Base-by-base conservation (phyloP, 1,284 basidiomycete species). In the Malassezia globosa region DNA sequence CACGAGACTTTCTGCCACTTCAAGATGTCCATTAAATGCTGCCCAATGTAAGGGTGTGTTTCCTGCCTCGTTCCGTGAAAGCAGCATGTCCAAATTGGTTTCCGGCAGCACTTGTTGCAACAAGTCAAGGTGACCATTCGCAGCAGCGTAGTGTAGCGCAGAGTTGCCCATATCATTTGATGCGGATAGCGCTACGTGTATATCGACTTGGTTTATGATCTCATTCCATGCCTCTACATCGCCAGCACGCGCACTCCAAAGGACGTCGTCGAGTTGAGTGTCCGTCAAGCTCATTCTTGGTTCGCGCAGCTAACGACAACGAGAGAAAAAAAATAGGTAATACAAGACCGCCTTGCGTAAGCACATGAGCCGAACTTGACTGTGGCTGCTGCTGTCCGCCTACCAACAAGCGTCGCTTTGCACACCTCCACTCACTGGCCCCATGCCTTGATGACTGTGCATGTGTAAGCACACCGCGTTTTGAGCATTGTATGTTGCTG, bases 1-100 rank as follows among this genome's bases (percentile, higher is more conserved):
- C 2, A 67, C 52, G 24, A 70, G 56, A 5, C 43, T 39, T 26
- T 58, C 55, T 45, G 63, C 65, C 6, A 56, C 37, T 2, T 51
- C 47, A 10, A 67, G 38, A 40, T 71, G 67, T 0, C 69, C 69
- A 42, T 71, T 71, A 25, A 71, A 59, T 2, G 62, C 63, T 0
- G 69, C 69, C 69, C 69, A 71, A 55, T 71, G 69, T 13, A 71
- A 46, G 4, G 69, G 51, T 4, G 69, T 71, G 51, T 69, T 71
- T 42, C 69, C 69, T 0, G 65, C 49, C 1, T 46, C 23, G 52
- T 71, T 71, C 39, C 60, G 64, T 18, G 48, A 45, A 2, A 71
- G 57, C 4, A 66, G 43, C 16, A 39, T 39, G 6, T 27, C 8
- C 10, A 68, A 51, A 18, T 55, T 41, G 21, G 38, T 22, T 25